Conservation (phyloP, 768 basidiomycete genomes). For the Russula foetens region DNA sequence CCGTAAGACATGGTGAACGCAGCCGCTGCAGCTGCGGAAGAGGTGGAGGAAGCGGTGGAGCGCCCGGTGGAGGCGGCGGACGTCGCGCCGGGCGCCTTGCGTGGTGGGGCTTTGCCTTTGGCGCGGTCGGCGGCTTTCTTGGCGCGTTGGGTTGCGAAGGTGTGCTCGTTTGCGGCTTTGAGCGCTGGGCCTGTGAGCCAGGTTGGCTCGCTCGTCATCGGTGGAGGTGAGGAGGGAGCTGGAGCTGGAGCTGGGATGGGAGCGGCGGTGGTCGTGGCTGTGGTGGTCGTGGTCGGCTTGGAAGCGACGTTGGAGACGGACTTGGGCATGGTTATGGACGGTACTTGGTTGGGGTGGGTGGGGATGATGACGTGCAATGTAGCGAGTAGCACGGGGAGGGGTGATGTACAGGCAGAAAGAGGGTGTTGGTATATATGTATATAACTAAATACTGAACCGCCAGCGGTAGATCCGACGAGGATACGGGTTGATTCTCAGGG, state of each 20-base stretch:
- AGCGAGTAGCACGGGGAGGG: neutral
- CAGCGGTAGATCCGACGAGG: slow-evolving; percentile 18
- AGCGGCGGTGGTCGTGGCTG: neutral
- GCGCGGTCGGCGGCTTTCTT: slow-evolving; percentile 20
- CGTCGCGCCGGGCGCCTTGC: neutral
- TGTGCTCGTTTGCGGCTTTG: slow-evolving; percentile 13
- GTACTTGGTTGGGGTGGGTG: no score
- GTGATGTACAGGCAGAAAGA: neutral
- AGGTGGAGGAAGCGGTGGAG: neutral
- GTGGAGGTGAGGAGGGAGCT: neutral
- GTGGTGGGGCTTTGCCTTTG: slow-evolving; percentile 7
- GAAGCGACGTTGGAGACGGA: slow-evolving; percentile 8
- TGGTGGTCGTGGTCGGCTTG: neutral
- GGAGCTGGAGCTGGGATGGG: neutral
- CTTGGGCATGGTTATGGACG: neutral
- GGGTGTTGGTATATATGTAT: neutral
- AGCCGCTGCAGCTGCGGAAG: neutral
- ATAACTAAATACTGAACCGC: no score
- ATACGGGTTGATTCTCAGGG: neutral
- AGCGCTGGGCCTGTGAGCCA: slow-evolving; percentile 10
- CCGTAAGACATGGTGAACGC: neutral
- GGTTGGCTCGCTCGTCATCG: neutral
- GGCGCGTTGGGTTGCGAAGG: slow-evolving; percentile 12
- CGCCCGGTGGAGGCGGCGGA: no score
- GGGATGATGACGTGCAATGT: neutral